Percentiles rank a stretch among this genome's conserved stretches.
phyloP scores from a whole-genome alignment of 352 stramenopile genomes.

The Pythium plurisporium region DNA sequence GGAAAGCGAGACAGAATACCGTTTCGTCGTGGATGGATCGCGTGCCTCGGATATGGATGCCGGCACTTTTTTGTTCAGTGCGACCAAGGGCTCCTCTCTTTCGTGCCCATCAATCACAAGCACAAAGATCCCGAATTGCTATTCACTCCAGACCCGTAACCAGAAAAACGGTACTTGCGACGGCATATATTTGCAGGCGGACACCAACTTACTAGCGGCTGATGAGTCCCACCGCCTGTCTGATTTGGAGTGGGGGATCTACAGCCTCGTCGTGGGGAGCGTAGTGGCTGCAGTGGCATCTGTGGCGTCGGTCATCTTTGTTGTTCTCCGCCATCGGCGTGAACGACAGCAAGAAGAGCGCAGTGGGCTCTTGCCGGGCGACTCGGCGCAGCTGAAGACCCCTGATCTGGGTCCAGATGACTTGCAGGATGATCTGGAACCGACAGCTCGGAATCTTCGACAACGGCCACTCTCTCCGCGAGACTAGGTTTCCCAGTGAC shows the following conservation, averaged over 20 bases:
- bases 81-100: background rate
- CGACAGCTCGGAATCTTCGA: constrained; percentile 13
- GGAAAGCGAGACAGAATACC: constrained; percentile 40
- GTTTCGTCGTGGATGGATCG: constrained; percentile 77
- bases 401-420: background rate
- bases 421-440: background rate
- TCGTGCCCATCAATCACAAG: constrained; percentile 31
- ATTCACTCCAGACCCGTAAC: constrained; percentile 70
- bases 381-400: constrained; percentile 8
- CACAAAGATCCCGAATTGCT: constrained; percentile 47
- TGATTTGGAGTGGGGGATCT: constrained; percentile 45
- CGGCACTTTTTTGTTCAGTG: constrained; percentile 58
- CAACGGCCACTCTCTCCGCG: constrained; percentile 23
- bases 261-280: constrained; percentile 51
- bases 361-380: constrained; percentile 29
- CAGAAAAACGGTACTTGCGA: constrained; percentile 53
- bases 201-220: constrained; percentile 49
- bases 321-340: constrained; percentile 35
- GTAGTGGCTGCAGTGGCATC: constrained; percentile 45
- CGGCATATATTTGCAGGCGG: constrained; percentile 62
- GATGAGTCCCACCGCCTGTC: constrained; percentile 59
- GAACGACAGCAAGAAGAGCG: constrained; percentile 22
- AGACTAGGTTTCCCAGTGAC: background rate
- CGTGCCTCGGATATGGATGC: constrained; percentile 51
- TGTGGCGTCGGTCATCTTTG: constrained; percentile 40